Percentiles rank a stretch among this genome's conserved stretches.
These are phyloP conservation scores for Backusella liffmaniae DNA, from an alignment of 192 early-diverging fungal genomes.

Conservation along the genomic window DNA sequence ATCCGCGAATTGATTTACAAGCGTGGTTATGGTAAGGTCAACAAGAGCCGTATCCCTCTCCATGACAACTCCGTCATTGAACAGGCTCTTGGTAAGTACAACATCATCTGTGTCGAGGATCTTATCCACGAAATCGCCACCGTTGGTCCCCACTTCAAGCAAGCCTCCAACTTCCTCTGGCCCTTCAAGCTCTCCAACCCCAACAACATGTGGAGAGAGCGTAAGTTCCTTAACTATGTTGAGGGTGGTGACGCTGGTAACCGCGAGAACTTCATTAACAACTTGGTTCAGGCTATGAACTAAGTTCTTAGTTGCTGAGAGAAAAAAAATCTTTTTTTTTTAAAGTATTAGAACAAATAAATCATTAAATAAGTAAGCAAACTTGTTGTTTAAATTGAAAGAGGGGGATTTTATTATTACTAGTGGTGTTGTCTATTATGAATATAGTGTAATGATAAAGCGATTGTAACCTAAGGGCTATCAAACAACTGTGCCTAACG, in stretches of 20 bases:
- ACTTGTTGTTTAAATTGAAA: conserved; percentile 3
- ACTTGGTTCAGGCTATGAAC: conserved; percentile 94
- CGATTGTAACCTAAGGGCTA: too few relatives aligned
- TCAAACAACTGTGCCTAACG: not conserved
- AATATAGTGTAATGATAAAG: not conserved
- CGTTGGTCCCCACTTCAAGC: conserved; percentile 92
- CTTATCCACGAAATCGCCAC: conserved; percentile 98
- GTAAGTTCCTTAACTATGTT: conserved; percentile 96
- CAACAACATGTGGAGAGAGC: conserved; percentile 89
- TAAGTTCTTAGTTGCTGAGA: conserved; percentile 48
- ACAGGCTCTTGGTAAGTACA: conserved; percentile 86
- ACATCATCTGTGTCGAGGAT: conserved; percentile 98
- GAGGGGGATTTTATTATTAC: not conserved
- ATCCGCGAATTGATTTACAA: conserved; percentile 94
- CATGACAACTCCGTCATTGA: conserved; percentile 96
- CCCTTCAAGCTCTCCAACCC: conserved; percentile 99
- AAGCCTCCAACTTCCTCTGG: conserved; percentile 99
- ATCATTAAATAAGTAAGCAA: conserved; percentile 11
- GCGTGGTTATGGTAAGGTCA: too few relatives aligned
- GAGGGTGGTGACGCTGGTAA: conserved; percentile 98
- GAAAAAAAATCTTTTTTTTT: not conserved
- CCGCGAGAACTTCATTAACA: conserved; percentile 97
- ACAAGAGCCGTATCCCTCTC: conserved; percentile 68
- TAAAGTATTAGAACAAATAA: not conserved
- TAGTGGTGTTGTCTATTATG: not conserved